Percentiles rank a stretch among this genome's conserved stretches.
These are phyloP conservation scores for Cerioporus squamosus DNA, from an alignment of 1,284 basidiomycete species.

Conservation along the genomic window DNA sequence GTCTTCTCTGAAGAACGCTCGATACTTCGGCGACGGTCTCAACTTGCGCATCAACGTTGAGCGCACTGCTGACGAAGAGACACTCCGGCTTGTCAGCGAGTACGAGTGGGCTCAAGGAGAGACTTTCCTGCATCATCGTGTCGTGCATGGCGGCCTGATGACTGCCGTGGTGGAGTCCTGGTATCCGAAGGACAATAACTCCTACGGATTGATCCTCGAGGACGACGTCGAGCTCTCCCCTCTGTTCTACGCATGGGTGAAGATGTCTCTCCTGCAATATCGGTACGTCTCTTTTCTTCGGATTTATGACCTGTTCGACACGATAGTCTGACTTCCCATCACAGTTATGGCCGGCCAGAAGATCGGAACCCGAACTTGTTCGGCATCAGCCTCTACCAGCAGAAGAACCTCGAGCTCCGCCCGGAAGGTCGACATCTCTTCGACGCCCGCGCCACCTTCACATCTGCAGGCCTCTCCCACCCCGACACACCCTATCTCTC, in stretches of 20 bases:
- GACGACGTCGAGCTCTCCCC: conserved; percentile 86
- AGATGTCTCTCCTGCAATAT: conserved; percentile 75
- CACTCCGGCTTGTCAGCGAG: conserved; percentile 52
- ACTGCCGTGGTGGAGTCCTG: conserved; percentile 85
- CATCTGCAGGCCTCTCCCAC: conserved; percentile 41
- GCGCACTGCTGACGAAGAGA: conserved; percentile 68
- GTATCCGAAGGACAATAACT: conserved; percentile 76
- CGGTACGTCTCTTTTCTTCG: conserved; percentile 46
- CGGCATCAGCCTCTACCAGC: conserved; percentile 84
- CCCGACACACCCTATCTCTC: conserved; percentile 76
- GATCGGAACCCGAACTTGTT: conserved; percentile 56
- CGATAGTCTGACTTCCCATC: not conserved
- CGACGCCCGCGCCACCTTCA: conserved; percentile 64
- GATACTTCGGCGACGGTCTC: conserved; percentile 72
- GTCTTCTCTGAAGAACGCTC: conserved; percentile 57
- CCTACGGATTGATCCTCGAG: conserved; percentile 79
- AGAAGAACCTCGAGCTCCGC: conserved; percentile 76
- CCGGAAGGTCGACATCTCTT: conserved; percentile 71
- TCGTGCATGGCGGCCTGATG: conserved; percentile 77
- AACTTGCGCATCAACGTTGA: conserved; percentile 74
- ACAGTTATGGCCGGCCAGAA: conserved; percentile 56
- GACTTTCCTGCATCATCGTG: conserved; percentile 66
- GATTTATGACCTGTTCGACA: no score
- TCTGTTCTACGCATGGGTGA: conserved; percentile 82
- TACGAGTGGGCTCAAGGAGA: conserved; percentile 65